Evolutionary conservation across 441 rosid species (phyloP), one percentile per base, ranked within the genome.

Genomic region (Dalechampia spathulata): DNA sequence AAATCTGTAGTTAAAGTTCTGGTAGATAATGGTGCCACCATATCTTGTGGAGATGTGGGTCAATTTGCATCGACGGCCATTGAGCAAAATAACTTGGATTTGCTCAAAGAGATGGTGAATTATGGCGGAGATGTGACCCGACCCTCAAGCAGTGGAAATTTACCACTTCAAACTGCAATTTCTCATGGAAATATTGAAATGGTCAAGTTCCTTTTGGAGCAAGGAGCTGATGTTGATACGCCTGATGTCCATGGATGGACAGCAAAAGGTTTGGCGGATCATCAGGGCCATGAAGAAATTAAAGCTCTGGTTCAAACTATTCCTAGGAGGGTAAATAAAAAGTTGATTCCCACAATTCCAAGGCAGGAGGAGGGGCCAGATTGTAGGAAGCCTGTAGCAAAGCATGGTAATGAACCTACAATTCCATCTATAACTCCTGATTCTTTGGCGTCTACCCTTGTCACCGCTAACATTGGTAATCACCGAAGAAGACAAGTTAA

Each of bases 181-280:
- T 82, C 81, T 0, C 91, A 81, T 69, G 96, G 78, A 64, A 93
- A 85, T 63, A 16, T 61, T 2, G 91, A 87, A 50, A 82, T 87
- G 15, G 85, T 90, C 2, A 66, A 77, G 71, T 87, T 78, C 75
- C 74, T 93, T 26, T 58, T 87, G 59, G 86, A 85, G n/a, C 69
- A 78, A 61, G 93, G 97, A 61, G 87, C 90, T 17, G 89, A 83
- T 57, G 65, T 81, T 16, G 95, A 90, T 68, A 73, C 42, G 70
- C 78, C 83, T 23, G 95, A 85, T 71, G 61, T 53, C 23, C 66
- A 90, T 20, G 83, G 95, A 19, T 93, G 95, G 97, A 87, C 91
- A 12, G 76, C 96, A 16, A 75, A 80, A 66, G 81, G 57, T 48
- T 69, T 93, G 52, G 91, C 91, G 4, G 93, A 87, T 59, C 93